A percentile compares a stretch with the other conserved stretches of the same genome.
These are phyloP conservation scores for Sechiopsis laciniata DNA, from an alignment of 306 rosid genomes.

Conservation along the genomic window DNA sequence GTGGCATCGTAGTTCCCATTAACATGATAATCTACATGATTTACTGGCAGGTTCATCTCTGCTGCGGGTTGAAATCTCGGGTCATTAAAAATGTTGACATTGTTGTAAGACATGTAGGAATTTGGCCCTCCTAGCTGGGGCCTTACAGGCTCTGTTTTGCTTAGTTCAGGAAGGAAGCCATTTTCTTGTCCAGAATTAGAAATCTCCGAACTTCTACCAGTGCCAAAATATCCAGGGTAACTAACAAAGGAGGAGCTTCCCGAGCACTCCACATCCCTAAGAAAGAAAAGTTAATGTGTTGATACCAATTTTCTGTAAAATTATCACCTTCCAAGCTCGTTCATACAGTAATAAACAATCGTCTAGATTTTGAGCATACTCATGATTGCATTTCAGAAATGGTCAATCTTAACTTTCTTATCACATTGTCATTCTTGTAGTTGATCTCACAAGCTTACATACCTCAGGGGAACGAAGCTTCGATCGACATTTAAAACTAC, in stretches of 20 bases:
- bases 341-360: neutral
- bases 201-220: conserved; percentile 39
- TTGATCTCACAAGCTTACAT: conserved; percentile 28
- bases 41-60: conserved; percentile 53
- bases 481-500: conserved; percentile 59
- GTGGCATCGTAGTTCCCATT: conserved; percentile 49
- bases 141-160: conserved; percentile 43
- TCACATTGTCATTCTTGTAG: too few species aligned
- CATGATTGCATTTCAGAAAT: too few species aligned
- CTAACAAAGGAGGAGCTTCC: conserved; percentile 52
- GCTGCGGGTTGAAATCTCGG: conserved; percentile 48
- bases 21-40: conserved; percentile 49
- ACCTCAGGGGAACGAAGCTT: conserved; percentile 58
- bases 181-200: conserved; percentile 45
- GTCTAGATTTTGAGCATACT: neutral
- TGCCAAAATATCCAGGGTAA: conserved; percentile 45
- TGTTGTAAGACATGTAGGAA: conserved; percentile 60
- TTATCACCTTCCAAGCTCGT: neutral
- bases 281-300: neutral
- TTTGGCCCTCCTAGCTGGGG: conserved; percentile 53
- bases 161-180: conserved; percentile 32
- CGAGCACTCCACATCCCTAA: conserved; percentile 75
- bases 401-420: too few species aligned
- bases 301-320: neutral
- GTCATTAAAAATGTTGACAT: conserved; percentile 46